A percentile compares a stretch with the other conserved stretches of the same genome.
phyloP scores from a whole-genome alignment of 768 basidiomycete species.

The Termitomyces sp. region DNA sequence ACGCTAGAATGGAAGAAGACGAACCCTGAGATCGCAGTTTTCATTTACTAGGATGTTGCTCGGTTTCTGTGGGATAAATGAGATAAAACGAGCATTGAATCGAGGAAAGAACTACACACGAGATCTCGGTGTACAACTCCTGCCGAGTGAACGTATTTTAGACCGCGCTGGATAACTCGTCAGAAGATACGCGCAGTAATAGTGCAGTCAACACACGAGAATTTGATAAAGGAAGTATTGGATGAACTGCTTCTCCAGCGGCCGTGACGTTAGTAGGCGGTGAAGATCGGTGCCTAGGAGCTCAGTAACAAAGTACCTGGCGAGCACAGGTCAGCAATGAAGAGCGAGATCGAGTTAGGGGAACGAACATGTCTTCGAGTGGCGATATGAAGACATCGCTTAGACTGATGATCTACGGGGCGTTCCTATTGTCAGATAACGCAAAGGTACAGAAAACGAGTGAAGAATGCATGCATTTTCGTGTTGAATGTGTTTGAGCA shows the following conservation, averaged over 20 bases:
- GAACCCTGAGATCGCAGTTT: constrained; percentile 96
- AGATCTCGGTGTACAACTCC: constrained; percentile 98
- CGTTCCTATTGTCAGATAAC: not conserved
- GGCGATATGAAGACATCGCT: constrained; percentile 99
- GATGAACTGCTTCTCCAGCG: constrained; percentile 99
- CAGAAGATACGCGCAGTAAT: constrained; percentile 7
- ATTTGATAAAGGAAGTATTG: constrained; percentile 99
- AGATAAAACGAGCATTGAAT: not conserved
- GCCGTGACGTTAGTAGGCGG: constrained; percentile 92
- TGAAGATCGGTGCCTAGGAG: constrained; percentile 98
- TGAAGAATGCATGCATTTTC: constrained; percentile 72
- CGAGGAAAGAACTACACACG: constrained; percentile 41
- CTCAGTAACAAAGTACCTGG: constrained; percentile 97
- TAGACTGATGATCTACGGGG: constrained; percentile 90
- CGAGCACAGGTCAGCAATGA: constrained; percentile 5
- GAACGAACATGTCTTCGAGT: constrained; percentile 89
- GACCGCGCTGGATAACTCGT: constrained; percentile 64
- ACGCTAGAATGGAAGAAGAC: constrained; percentile 14
- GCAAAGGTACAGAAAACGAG: not conserved
- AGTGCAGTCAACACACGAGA: constrained; percentile 52
- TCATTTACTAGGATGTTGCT: constrained; percentile 99
- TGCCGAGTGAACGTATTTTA: constrained; percentile 99
- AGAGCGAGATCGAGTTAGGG: constrained; percentile 1
- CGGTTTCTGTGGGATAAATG: constrained; percentile 77
- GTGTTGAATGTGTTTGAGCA: constrained; percentile 97